Evolutionary conservation across 306 rosid species (phyloP).

Genomic region (Rosa multiflora): DNA sequence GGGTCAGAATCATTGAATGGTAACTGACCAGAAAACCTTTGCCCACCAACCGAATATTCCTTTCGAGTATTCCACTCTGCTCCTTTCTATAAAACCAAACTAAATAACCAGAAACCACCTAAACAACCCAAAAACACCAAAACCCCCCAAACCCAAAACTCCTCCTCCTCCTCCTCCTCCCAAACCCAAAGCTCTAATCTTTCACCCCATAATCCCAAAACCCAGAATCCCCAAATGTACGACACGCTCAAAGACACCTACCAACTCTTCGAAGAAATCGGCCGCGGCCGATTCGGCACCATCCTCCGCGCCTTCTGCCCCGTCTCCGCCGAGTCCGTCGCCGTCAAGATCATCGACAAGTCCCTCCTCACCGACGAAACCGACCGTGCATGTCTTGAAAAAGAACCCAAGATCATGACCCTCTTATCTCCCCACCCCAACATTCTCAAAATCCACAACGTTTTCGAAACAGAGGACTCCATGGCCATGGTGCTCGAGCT

Average conservation of each 20-base stretch:
- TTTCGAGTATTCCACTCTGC: conserved; percentile 6
- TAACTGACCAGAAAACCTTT: conserved; percentile 1
- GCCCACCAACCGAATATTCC: conserved; percentile 35
- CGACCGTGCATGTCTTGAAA: conserved; percentile 63
- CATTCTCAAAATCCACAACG: too few relatives aligned
- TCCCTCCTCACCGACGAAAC: conserved; percentile 44
- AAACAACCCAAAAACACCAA: background rate
- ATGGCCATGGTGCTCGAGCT: too few relatives aligned
- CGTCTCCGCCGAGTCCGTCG: conserved; percentile 32
- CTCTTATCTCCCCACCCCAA: too few relatives aligned
- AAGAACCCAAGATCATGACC: too few relatives aligned
- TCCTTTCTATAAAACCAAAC: conserved; percentile 12
- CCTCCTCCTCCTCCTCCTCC: background rate
- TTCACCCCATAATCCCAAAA: background rate
- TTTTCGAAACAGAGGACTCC: too few relatives aligned
- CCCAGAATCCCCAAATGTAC: conserved; percentile 36
- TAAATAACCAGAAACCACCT: background rate
- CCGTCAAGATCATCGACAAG: conserved; percentile 68
- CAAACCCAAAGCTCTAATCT: background rate
- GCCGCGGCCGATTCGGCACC: conserved; percentile 73
- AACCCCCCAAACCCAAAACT: too few relatives aligned
- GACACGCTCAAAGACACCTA: conserved; percentile 44
- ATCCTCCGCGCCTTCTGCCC: conserved; percentile 56
- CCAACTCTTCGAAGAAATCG: conserved; percentile 65
- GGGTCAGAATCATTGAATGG: conserved; percentile 5